Evolutionary conservation across 371 early-diverging fungal species (phyloP), one percentile per base, ranked within the genome.

Genomic region (Neoconidiobolus thromboides): DNA sequence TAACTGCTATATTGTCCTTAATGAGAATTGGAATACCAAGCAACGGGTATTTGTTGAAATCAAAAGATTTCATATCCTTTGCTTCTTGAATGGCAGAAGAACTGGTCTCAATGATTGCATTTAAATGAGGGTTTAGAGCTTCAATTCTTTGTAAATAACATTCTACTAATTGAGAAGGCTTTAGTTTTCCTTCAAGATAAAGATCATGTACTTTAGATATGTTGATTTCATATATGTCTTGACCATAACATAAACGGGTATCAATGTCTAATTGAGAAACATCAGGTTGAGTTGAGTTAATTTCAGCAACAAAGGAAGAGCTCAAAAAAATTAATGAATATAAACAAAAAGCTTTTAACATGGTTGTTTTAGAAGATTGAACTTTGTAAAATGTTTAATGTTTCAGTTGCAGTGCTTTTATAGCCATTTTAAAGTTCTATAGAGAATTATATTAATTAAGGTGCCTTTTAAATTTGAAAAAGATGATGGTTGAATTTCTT

Each of bases 1-100:
- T 68, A 0, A 83, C 82, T 40, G 80, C 79, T 49, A 89, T 71
- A 56, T 85, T 85, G 71, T 81, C 85, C 63, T 89, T 89, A 63
- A 85, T 67, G 41, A 76, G 84, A 40, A 87, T 68, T 0, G 79
- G 69, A 2, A 75, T 67, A 3, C 83, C 86, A 60, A 81, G 80
- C 36, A 86, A 56, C 0, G 26, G 26, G 26, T 26, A 26, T 26
- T 26, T 26, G 26, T 26, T 26, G 26, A 26, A 26, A 26, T 26
- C 26, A 26, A 26, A 26, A 26, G 26, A 26, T 26, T 26, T 26
- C 26, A 26, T 26, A 26, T 26, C 26, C 26, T 63, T 50, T 5
- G 63, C 63, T 15, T 60, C 49, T 1, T 63, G 6, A 26, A 51
- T 46, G 36, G 58, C 55, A 36, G 60, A 60, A 9, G 63, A 60